Percentiles rank a stretch among this genome's conserved stretches.
These are phyloP conservation scores for Mortierella sp. DNA, from an alignment of 371 early-diverging fungal species.

Conservation along the genomic window DNA sequence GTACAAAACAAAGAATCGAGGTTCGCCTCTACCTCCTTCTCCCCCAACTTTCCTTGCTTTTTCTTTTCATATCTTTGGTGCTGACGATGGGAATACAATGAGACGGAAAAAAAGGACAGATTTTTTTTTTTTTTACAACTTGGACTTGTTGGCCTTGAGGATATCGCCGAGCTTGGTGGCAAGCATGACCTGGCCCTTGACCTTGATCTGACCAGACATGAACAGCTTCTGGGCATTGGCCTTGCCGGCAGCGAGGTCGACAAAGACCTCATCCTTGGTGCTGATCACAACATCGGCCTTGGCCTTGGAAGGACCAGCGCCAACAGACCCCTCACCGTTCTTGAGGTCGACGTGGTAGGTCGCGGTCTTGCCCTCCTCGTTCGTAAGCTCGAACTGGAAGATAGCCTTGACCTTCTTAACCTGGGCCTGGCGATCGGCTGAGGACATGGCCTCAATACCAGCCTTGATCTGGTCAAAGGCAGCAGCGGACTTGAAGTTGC, in stretches of 20 bases:
- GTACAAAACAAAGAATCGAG: conserved; percentile 22
- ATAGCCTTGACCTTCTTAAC: conserved; percentile 66
- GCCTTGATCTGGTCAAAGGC: conserved; percentile 45
- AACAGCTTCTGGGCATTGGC: conserved; percentile 79
- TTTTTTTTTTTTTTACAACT: conserved; percentile 58
- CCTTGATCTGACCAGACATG: conserved; percentile 82
- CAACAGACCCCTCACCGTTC: conserved; percentile 60
- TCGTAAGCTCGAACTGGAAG: conserved; percentile 80
- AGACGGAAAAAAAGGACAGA: background rate
- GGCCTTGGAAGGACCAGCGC: conserved; percentile 43
- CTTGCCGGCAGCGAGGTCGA: conserved; percentile 78
- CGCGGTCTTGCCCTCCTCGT: conserved; percentile 59
- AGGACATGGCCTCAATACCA: conserved; percentile 42
- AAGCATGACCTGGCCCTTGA: conserved; percentile 91
- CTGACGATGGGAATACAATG: background rate
- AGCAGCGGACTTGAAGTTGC: conserved; percentile 53
- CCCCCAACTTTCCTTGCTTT: too few species aligned
- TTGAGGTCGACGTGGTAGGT: conserved; percentile 77
- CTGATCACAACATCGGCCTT: conserved; percentile 64
- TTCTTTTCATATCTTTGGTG: conserved; percentile 2
- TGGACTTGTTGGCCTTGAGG: conserved; percentile 65
- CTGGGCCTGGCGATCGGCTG: conserved; percentile 45
- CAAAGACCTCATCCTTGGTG: conserved; percentile 75
- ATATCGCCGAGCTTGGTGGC: conserved; percentile 82
- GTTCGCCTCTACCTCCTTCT: conserved; percentile 1